A percentile compares a stretch with the other conserved stretches of the same genome.
Conservation (phyloP, 352 stramenopile genomes). For the Paralagenidium karlingii region DNA sequence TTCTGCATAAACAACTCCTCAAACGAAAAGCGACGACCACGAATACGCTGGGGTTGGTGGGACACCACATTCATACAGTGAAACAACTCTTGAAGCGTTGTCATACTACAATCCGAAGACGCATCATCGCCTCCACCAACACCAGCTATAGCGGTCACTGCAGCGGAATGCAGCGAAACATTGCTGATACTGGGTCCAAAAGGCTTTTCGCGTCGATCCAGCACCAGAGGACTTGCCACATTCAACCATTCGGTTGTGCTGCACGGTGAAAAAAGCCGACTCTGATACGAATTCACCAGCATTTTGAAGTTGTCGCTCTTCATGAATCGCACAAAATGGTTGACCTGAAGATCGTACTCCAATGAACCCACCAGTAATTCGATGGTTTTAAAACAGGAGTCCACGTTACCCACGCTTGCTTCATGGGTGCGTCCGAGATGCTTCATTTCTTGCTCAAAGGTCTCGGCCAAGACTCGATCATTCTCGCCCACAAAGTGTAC, state of each 20-base stretch:
- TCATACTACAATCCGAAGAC: conserved; percentile 67
- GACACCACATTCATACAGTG: conserved; percentile 82
- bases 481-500: conserved; percentile 61
- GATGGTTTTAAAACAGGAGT: conserved; percentile 34
- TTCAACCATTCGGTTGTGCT: conserved; percentile 15
- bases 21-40: conserved; percentile 55
- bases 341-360: conserved; percentile 69
- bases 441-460: conserved; percentile 28
- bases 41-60: conserved; percentile 60
- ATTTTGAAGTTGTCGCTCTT: conserved; percentile 67
- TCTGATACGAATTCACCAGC: conserved; percentile 63
- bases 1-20: conserved; percentile 42
- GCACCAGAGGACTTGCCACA: conserved; percentile 3
- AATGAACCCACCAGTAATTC: conserved; percentile 40
- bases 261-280: conserved; percentile 53
- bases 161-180: neutral
- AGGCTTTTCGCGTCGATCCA: conserved; percentile 4
- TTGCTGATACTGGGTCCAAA: neutral
- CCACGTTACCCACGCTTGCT: conserved; percentile 11
- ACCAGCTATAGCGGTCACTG: too few relatives aligned
- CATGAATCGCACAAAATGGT: conserved; percentile 84
- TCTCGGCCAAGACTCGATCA: conserved; percentile 35
- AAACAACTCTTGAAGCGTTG: conserved; percentile 74
- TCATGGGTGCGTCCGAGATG: neutral
- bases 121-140: too few relatives aligned